These are phyloP conservation scores for Nepenthes alata DNA, from an alignment of 179 eudicot species.

Conservation along the genomic window DNA sequence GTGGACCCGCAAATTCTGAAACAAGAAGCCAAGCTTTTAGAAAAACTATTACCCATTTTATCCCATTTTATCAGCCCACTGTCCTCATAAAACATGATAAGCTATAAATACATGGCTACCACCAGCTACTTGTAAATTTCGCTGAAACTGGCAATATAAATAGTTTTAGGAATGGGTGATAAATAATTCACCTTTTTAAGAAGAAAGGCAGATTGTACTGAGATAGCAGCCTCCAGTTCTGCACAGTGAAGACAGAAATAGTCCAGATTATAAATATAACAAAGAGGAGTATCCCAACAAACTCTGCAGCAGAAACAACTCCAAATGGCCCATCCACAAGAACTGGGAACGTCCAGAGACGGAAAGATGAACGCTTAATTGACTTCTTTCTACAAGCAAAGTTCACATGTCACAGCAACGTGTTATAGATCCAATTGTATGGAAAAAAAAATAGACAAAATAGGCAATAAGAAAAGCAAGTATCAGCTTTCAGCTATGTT, in stretches of 20 bases:
- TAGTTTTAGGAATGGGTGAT: too few relatives aligned
- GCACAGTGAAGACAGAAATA: constrained; percentile 22
- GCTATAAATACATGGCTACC: too few relatives aligned
- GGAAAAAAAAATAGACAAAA: background rate
- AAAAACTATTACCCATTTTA: too few relatives aligned
- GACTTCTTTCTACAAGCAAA: constrained; percentile 34
- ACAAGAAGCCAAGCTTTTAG: too few relatives aligned
- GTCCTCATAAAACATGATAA: too few relatives aligned
- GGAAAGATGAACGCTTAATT: constrained; percentile 27
- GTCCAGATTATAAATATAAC: constrained; percentile 43
- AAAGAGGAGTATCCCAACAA: constrained; percentile 48
- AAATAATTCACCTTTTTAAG: constrained; percentile 26
- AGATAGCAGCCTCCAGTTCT: constrained; percentile 18
- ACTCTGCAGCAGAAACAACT: constrained; percentile 68
- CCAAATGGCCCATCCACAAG: constrained; percentile 77
- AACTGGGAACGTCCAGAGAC: constrained; percentile 81
- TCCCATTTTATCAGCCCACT: too few relatives aligned
- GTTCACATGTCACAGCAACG: background rate
- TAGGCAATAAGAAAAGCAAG: too few relatives aligned
- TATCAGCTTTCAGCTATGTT: too few relatives aligned
- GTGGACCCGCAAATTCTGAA: too few relatives aligned
- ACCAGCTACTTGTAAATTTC: too few relatives aligned
- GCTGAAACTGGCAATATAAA: too few relatives aligned
- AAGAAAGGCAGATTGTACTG: constrained; percentile 14
- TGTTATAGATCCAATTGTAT: background rate